These are phyloP conservation scores for Cladosporium sp. DNA, from an alignment of 2,329 filamentous ascomycete species.

Conservation along the genomic window DNA sequence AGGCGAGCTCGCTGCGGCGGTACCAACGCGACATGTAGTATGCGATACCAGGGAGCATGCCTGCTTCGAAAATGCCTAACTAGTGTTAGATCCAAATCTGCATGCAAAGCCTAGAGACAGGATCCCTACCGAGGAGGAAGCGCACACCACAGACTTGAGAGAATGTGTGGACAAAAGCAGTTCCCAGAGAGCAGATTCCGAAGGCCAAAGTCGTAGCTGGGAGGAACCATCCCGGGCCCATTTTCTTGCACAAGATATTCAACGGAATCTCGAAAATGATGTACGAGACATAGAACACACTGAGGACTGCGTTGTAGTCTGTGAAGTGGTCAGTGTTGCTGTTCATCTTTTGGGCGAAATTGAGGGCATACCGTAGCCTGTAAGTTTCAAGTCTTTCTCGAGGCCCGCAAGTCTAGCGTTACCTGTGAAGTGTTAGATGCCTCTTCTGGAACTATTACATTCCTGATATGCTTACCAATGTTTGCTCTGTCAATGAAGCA, in stretches of 20 bases:
- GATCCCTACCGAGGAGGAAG: conserved; percentile 57
- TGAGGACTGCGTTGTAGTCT: conserved; percentile 66
- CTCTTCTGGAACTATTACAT: neutral
- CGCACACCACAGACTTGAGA: conserved; percentile 59
- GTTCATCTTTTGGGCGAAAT: neutral
- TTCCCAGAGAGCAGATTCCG: conserved; percentile 61
- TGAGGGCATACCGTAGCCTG: conserved; percentile 50
- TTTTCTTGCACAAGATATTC: conserved; percentile 68
- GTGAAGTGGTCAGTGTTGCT: neutral
- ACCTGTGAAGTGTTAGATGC: conserved; percentile 49
- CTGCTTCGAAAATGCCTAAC: conserved; percentile 64
- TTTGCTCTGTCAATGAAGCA: conserved; percentile 76
- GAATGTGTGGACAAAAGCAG: conserved; percentile 62
- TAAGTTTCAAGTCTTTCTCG: conserved; percentile 57
- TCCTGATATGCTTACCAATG: conserved; percentile 52
- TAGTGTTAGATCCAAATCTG: neutral
- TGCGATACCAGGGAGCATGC: conserved; percentile 71
- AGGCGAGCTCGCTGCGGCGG: conserved; percentile 65
- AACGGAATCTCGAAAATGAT: conserved; percentile 71
- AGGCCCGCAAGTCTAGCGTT: conserved; percentile 65
- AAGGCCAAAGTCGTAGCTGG: conserved; percentile 63
- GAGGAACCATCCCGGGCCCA: conserved; percentile 72
- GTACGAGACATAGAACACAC: conserved; percentile 65
- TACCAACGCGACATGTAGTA: conserved; percentile 76
- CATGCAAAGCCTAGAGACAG: neutral